Evolutionary conservation across 352 stramenopile genomes (phyloP), one percentile per base, ranked within the genome.

Genomic region (Phytophthora macrochlamydospora): DNA sequence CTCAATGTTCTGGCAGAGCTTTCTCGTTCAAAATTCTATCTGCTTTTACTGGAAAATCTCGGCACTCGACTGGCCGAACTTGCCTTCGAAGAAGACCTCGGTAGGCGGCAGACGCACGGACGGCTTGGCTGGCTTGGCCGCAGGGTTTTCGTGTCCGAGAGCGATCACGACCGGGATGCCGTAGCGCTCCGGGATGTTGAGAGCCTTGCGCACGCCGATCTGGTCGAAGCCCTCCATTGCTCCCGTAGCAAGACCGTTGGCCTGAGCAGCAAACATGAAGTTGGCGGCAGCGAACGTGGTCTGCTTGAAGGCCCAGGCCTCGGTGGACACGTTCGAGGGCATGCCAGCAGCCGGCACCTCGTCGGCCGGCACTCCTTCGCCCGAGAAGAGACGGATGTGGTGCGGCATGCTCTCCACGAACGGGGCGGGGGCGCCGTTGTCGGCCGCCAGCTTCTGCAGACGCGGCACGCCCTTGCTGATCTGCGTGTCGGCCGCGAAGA

Each of bases 221-320:
- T 92, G 75, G 32, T 89, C 73, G 48, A 88, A 84, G 24, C 84
- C 84, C 61, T 93, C 86, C 81, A 92, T 93, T 1, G 76, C 67
- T 38, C 81, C 89, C 12, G 82, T 91, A 35, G 64, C 70, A 13
- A 94, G 62, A 0, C 81, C 81, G 50, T 90, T 76, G 3, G 75
- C 72, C 48, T 90, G 69, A 0, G 85, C 81, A 0, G 87, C 87
- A n/a, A 83, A 76, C 51, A 92, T 33, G 59, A 91, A 91, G 33
- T 78, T 79, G 7, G 79, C 67, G 0, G 80, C 87, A 2, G 83
- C 87, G 38, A 93, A 78, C 14, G 71, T 73, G 3, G 85, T 87
- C 51, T 90, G 78, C 73, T 94, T 94, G 71, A 80, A 91, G 7
- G 83, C 76, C 84, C 85, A 94, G 29, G 84, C 84, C 42, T 86